A percentile compares a stretch with the other conserved stretches of the same genome.
Conservation (phyloP, 176 grass and related monocot species). For the Tillandsia fasciculata region DNA sequence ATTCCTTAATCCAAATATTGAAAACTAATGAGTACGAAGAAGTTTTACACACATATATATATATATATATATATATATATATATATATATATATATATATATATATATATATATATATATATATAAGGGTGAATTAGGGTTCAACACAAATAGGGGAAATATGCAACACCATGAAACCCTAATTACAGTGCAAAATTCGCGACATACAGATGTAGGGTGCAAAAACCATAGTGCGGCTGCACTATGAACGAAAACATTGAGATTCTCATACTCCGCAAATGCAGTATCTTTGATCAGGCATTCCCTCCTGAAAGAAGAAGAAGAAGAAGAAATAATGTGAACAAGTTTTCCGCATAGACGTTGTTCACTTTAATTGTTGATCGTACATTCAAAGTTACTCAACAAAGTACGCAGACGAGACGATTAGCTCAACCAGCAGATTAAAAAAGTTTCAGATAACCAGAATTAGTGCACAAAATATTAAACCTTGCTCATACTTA, state of each 20-base stretch:
- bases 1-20: too few relatives aligned
- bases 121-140: not conserved
- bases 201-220: too few relatives aligned
- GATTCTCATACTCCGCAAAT: not conserved
- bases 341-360: not conserved
- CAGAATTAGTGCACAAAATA: conserved; percentile 15
- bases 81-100: too few relatives aligned
- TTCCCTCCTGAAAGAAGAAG: not conserved
- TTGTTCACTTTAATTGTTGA: not conserved
- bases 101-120: too few relatives aligned
- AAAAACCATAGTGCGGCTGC: not conserved
- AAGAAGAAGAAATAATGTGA: not conserved
- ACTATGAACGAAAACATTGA: too few relatives aligned
- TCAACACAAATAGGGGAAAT: too few relatives aligned
- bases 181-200: not conserved
- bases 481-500: conserved; percentile 6
- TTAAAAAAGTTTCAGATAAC: conserved; percentile 4
- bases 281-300: not conserved
- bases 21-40: too few relatives aligned
- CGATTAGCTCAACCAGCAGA: too few relatives aligned
- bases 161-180: not conserved
- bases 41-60: too few relatives aligned
- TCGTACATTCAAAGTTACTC: not conserved
- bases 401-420: not conserved
- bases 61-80: too few relatives aligned